phyloP scores from a whole-genome alignment of 495 filamentous ascomycete genomes.

The Immersiella caudata region DNA sequence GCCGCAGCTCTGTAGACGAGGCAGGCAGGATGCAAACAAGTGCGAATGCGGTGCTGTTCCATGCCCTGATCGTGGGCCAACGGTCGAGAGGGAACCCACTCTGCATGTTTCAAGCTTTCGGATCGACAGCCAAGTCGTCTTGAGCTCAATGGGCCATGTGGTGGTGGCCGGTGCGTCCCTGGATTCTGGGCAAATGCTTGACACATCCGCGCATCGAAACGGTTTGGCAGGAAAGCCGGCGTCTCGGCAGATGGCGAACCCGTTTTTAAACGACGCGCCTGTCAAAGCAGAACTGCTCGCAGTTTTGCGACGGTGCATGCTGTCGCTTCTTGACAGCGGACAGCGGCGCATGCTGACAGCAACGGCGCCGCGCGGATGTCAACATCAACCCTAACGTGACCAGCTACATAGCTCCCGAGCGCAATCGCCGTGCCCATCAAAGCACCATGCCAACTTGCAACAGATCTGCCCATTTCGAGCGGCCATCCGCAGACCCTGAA shows the following conservation, averaged over 20 bases:
- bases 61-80: not conserved
- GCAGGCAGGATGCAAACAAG: not conserved
- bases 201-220: not conserved
- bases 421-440: not conserved
- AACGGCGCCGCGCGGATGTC: too few species aligned
- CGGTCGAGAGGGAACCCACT: not conserved
- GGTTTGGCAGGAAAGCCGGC: not conserved
- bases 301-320: not conserved
- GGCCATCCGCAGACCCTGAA: not conserved
- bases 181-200: not conserved
- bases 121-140: constrained; percentile 1
- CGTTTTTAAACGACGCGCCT: not conserved
- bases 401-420: not conserved
- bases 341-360: not conserved
- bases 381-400: not conserved
- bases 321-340: not conserved
- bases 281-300: not conserved
- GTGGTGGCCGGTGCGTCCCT: not conserved
- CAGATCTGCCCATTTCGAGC: not conserved
- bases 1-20: too few species aligned
- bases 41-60: not conserved
- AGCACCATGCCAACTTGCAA: too few species aligned
- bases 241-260: not conserved
- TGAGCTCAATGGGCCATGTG: not conserved
- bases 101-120: constrained; percentile 1